Evolutionary conservation across 345 rosid species (phyloP), one percentile per base, ranked within the genome.

Genomic region (Acer campestre): DNA sequence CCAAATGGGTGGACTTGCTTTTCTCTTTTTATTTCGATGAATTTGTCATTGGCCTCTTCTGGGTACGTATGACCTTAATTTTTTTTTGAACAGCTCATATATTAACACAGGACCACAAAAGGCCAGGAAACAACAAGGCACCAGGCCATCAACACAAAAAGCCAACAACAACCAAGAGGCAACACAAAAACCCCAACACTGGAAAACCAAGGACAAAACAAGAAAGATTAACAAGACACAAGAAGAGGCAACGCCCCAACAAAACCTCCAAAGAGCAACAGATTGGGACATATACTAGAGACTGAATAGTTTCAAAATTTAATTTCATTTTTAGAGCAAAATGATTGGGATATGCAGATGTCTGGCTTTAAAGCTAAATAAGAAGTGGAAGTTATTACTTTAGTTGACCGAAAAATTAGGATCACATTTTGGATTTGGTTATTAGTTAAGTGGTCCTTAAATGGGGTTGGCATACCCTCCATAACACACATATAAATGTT

Each of bases 401-500:
- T 42, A 29, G 68, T 13, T 49, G 18, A 23, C 69, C 59, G 79
- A 68, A 18, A 27, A 9, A 68, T 58, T 31, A 27, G 35, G 5
- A 9, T 13, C 17, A 14, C 14, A 64, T 16, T 10, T 64, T 64
- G 40, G 3, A 29, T 13, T 64, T 27, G 42, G 38, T 27, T 64
- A 64, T 64, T 29, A 3, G 42, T 29, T 31, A 29, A 64, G n/a
- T 31, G 68, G 10, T 29, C 49, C 59, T n/a, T 61, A 77, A 77
- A 46, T 46, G 68, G 74, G 59, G 68, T 7, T 53, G 68, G 55
- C 58, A 49, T 29, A 51, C 71, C 71, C 68, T 66, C 77, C 77
- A 62, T 40, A 11, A 56, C 38, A 63, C 6, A 48, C 12, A 12
- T 40, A 31, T 31, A 31, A 31, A 31, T 35, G 38, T 35, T 35